Conservation (phyloP, 306 rosid genomes). For the Prunus salicina region DNA sequence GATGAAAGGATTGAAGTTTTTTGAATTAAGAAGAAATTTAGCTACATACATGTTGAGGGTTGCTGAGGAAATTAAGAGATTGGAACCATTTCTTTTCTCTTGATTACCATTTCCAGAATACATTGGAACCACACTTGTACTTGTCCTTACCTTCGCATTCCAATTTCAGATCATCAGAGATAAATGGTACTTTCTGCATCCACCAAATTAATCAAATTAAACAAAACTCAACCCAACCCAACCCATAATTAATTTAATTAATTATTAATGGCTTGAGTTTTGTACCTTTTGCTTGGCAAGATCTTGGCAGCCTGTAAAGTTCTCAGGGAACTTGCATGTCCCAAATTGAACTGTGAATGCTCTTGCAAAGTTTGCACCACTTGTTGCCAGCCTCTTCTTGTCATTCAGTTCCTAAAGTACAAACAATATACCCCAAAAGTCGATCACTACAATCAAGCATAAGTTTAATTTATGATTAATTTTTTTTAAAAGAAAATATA, state of each 20-base stretch:
- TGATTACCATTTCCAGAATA: constrained; percentile 97
- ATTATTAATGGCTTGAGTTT: too few relatives aligned
- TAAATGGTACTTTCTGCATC: constrained; percentile 88
- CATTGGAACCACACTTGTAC: constrained; percentile 97
- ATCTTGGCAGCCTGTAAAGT: constrained; percentile 99
- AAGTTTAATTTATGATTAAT: too few relatives aligned
- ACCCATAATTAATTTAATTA: not conserved
- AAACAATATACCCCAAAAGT: not conserved
- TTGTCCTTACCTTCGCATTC: constrained; percentile 97
- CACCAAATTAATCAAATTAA: not conserved
- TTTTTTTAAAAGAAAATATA: not conserved
- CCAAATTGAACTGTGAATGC: constrained; percentile 96
- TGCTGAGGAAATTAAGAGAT: not conserved
- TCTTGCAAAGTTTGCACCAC: constrained; percentile 93
- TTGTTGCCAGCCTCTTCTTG: constrained; percentile 90
- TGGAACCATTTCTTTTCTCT: not conserved
- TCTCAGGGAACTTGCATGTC: constrained; percentile 98
- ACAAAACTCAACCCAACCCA: too few relatives aligned
- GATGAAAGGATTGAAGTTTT: not conserved
- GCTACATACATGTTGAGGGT: not conserved
- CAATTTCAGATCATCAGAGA: constrained; percentile 71
- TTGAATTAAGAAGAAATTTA: not conserved
- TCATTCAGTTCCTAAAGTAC: constrained; percentile 77
- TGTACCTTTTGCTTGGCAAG: constrained; percentile 92
- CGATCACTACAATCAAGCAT: too few relatives aligned